Evolutionary conservation across 495 filamentous ascomycete genomes (phyloP).

Genomic region (Lentithecium fluviatile): DNA sequence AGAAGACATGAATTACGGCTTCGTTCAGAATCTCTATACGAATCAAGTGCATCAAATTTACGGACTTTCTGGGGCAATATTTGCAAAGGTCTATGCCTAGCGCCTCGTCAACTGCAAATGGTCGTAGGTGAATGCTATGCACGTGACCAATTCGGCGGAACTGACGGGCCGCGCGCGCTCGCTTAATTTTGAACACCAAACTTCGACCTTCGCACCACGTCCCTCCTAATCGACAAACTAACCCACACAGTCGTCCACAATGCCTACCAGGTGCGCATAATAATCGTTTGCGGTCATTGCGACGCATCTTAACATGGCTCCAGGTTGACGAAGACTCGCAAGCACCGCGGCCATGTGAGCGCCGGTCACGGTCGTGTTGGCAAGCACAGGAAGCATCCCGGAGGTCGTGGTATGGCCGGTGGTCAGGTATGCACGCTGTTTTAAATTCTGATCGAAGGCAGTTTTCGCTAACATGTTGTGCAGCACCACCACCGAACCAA

Average conservation of each 20-base stretch:
- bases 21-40: not conserved
- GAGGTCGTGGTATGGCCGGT: conserved; percentile 94
- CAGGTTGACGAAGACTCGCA: conserved; percentile 71
- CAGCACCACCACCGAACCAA: conserved; percentile 91
- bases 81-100: too few relatives aligned
- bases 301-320: too few relatives aligned
- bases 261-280: conserved; percentile 67
- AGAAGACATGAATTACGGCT: not conserved
- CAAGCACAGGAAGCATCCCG: conserved; percentile 44
- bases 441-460: too few relatives aligned
- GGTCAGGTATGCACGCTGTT: too few relatives aligned
- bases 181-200: not conserved
- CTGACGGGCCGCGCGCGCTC: too few relatives aligned
- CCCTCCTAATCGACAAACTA: not conserved
- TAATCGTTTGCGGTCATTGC: too few relatives aligned
- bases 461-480: too few relatives aligned
- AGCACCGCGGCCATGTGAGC: conserved; percentile 91
- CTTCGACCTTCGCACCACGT: not conserved
- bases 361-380: conserved; percentile 68
- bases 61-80: not conserved
- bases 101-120: too few relatives aligned
- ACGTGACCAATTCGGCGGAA: too few relatives aligned
- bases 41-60: not conserved
- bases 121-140: too few relatives aligned
- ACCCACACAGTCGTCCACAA: conserved; percentile 44